phyloP scores from a whole-genome alignment of 225 moss, liverwort and hornwort species.

The Bryoerythrophyllum caledonicum region DNA sequence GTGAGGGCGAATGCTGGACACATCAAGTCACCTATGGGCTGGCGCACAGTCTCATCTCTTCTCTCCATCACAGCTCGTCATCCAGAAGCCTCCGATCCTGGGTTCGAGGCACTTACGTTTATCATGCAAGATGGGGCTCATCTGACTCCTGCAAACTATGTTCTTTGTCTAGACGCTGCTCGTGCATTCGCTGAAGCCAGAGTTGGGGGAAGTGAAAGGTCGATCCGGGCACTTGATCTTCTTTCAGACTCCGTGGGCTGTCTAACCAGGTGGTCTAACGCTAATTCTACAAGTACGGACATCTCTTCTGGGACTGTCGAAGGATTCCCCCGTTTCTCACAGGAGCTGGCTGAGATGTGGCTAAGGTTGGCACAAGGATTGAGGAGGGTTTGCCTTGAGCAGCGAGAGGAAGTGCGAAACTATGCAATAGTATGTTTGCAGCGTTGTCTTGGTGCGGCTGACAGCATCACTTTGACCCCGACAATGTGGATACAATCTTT shows the following conservation, averaged over 20 bases:
- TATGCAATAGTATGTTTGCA: slow-evolving; percentile 91
- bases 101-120: slow-evolving; percentile 96
- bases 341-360: slow-evolving; percentile 98
- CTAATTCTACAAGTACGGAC: slow-evolving; percentile 39
- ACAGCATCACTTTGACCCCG: slow-evolving; percentile 75
- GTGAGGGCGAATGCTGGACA: slow-evolving; percentile 96
- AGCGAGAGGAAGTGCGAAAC: slow-evolving; percentile 97
- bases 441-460: slow-evolving; percentile 83
- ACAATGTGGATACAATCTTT: slow-evolving; percentile 85
- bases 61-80: slow-evolving; percentile 94
- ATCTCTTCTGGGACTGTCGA: slow-evolving; percentile 37
- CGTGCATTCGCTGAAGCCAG: slow-evolving; percentile 98
- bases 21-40: slow-evolving; percentile 96
- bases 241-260: slow-evolving; percentile 87
- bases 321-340: slow-evolving; percentile 62
- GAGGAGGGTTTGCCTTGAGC: slow-evolving; percentile 88
- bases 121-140: slow-evolving; percentile 98
- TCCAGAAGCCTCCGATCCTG: slow-evolving; percentile 94
- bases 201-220: slow-evolving; percentile 88
- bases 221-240: slow-evolving; percentile 88
- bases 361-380: slow-evolving; percentile 88
- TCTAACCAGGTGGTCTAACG: slow-evolving; percentile 83
- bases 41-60: slow-evolving; percentile 95
- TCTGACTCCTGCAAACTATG: slow-evolving; percentile 91
- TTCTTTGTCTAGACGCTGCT: slow-evolving; percentile 96